phyloP scores from a whole-genome alignment of 2,329 filamentous ascomycete genomes.

The Zarea fungicola region DNA sequence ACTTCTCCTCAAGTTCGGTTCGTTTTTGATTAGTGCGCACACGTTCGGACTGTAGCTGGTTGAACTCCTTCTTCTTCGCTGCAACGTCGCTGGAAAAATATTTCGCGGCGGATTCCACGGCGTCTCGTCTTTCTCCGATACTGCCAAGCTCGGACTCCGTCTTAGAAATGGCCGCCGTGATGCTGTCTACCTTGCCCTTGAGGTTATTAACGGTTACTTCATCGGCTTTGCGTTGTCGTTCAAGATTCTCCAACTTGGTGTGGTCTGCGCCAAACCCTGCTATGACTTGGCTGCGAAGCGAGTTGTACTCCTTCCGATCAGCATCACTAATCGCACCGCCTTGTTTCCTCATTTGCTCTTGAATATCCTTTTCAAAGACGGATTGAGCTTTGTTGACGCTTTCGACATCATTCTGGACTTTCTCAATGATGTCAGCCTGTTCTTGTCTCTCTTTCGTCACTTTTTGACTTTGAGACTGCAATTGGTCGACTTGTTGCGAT shows the following conservation, averaged over 20 bases:
- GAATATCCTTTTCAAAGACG: slow-evolving; percentile 83
- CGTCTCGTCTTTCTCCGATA: slow-evolving; percentile 62
- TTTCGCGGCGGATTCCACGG: slow-evolving; percentile 58
- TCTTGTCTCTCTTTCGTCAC: slow-evolving; percentile 72
- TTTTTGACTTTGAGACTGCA: slow-evolving; percentile 62
- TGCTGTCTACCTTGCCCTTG: slow-evolving; percentile 78
- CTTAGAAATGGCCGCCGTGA: slow-evolving; percentile 67
- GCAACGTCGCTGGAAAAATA: slow-evolving; percentile 74
- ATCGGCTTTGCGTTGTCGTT: slow-evolving; percentile 84
- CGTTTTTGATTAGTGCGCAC: slow-evolving; percentile 74
- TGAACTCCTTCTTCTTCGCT: slow-evolving; percentile 84
- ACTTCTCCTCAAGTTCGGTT: slow-evolving; percentile 87
- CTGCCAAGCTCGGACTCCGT: slow-evolving; percentile 65
- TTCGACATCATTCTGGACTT: slow-evolving; percentile 73
- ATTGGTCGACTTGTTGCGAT: slow-evolving; percentile 61
- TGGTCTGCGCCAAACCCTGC: slow-evolving; percentile 77
- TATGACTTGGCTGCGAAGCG: slow-evolving; percentile 77
- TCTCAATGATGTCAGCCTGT: slow-evolving; percentile 62
- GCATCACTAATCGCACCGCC: slow-evolving; percentile 79
- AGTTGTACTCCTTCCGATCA: slow-evolving; percentile 86
- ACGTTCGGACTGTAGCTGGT: slow-evolving; percentile 77
- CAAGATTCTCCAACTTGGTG: slow-evolving; percentile 77
- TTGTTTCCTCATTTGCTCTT: slow-evolving; percentile 76
- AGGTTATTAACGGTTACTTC: slow-evolving; percentile 86
- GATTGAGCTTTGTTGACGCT: slow-evolving; percentile 85